phyloP scores from a whole-genome alignment of 441 rosid genomes.

The Gossypium trilobum region DNA sequence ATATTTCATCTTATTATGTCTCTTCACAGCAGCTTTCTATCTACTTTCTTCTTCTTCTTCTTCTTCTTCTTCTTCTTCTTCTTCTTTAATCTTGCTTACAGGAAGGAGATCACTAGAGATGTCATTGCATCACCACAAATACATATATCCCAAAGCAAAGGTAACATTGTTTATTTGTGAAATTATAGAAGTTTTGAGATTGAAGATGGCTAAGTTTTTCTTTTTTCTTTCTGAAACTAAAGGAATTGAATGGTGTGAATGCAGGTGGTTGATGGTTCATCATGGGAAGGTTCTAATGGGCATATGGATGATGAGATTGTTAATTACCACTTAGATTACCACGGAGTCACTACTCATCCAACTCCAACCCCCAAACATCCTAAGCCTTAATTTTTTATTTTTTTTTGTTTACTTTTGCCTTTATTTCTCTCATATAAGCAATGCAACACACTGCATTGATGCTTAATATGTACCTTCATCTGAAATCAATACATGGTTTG shows the following conservation, averaged over 20 bases:
- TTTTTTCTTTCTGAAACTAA: not conserved
- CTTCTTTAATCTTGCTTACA: constrained; percentile 4
- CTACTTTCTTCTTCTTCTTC: constrained; percentile 17
- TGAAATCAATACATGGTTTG: not conserved
- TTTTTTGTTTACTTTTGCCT: not conserved
- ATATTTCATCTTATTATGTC: constrained; percentile 19
- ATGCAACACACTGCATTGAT: not conserved
- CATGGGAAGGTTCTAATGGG: constrained; percentile 10
- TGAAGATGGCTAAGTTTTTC: not conserved
- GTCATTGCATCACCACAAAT: constrained; percentile 12
- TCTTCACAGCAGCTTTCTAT: constrained; percentile 21
- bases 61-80: constrained; percentile 1
- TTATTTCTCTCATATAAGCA: not conserved
- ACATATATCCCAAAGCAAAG: constrained; percentile 13
- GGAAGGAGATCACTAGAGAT: constrained; percentile 23
- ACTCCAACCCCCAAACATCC: constrained; percentile 52
- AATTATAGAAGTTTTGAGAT: not conserved
- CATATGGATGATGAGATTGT: constrained; percentile 9
- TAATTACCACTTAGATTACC: constrained; percentile 42
- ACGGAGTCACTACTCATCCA: constrained; percentile 55
- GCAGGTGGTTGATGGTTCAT: constrained; percentile 28
- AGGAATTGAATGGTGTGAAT: constrained; percentile 12
- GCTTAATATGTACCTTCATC: not conserved
- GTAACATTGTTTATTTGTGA: constrained; percentile 4
- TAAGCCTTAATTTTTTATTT: constrained; percentile 21